Base-by-base conservation (phyloP, 352 stramenopile species). In the Pythium oligandrum region DNA sequence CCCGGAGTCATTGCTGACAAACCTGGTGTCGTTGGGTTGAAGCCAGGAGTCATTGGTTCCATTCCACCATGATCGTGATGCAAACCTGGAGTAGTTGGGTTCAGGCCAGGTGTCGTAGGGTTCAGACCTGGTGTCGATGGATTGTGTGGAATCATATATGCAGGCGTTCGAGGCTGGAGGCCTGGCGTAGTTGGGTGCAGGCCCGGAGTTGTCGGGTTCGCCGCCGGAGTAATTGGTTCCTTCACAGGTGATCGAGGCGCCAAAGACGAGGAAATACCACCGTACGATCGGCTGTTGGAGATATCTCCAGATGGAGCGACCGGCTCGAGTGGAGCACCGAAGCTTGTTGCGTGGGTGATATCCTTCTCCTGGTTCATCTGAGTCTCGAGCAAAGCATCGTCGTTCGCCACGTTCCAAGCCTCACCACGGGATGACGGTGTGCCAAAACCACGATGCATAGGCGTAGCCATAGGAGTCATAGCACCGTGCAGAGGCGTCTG, bases 281-380 rank as follows among this genome's bases (percentile, higher is more conserved):
- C 63, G 39, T 81, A 90, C 45, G 59, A 67, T 2, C 80, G 67
- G 44, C 54, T 81, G 42, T 52, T 72, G 34, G 55, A 67, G 59
- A 80, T 78, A 57, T 86, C 76, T 46, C 73, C 75, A n/a, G 78
- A 78, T 11, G 85, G 76, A 11, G 75, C 79, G 42, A 83, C 78
- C 6, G 83, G 85, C 49, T 93, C 85, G 49, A 95, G 55, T 10
- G 85, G 85, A 12, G 83, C 86, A 6, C 85, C 85, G 46, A 95
- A 95, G 58, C 73, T 95, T 12, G 80, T 92, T 32, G 85, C 85
- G 52, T 95, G 85, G 26, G 85, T 90, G 61, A 95, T 92, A 58
- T 95, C 85, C 59, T 91, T 91, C 57, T 95, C 85, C 53, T 95
- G 85, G 57, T 93, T 93, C 73, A 93, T 82, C 33, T 95, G 83